Conservation (phyloP, 441 rosid genomes). For the Aleurites moluccanus region DNA sequence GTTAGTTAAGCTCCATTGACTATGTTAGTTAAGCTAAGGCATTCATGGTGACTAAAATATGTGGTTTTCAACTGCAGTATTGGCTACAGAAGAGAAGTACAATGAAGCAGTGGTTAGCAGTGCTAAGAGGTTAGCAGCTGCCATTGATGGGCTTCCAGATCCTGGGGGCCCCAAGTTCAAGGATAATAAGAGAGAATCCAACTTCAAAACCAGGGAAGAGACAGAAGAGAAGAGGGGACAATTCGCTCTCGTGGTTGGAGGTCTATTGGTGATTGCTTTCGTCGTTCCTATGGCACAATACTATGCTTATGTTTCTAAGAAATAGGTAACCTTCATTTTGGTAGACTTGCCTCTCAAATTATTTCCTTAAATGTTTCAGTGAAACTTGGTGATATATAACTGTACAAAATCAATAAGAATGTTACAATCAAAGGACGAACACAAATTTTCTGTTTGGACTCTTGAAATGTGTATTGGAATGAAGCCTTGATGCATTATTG, state of each 20-base stretch:
- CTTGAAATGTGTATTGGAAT: conserved; percentile 15
- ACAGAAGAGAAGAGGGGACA: conserved; percentile 96
- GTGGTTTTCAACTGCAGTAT: conserved; percentile 47
- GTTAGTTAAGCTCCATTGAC: conserved; percentile 1
- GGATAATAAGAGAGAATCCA: conserved; percentile 86
- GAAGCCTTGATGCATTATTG: conserved; percentile 8
- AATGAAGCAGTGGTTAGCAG: conserved; percentile 82
- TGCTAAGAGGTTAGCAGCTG: conserved; percentile 83
- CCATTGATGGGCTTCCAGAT: conserved; percentile 93
- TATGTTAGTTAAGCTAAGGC: not conserved
- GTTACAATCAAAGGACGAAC: conserved; percentile 23
- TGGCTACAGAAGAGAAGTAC: conserved; percentile 95
- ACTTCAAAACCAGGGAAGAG: conserved; percentile 83
- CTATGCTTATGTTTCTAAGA: conserved; percentile 87
- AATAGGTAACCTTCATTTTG: conserved; percentile 36
- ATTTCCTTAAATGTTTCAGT: conserved; percentile 11
- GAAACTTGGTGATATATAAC: conserved; percentile 17
- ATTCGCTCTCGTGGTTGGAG: conserved; percentile 91
- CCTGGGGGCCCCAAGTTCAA: conserved; percentile 72
- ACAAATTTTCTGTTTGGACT: conserved; percentile 29
- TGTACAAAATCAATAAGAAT: conserved; percentile 39
- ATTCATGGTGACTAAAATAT: conserved; percentile 7
- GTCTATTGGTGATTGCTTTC: conserved; percentile 85
- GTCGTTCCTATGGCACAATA: conserved; percentile 98
- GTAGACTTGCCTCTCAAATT: conserved; percentile 15